phyloP scores from a whole-genome alignment of 2,329 filamentous ascomycete species.

The Leptographium galeiforme region DNA sequence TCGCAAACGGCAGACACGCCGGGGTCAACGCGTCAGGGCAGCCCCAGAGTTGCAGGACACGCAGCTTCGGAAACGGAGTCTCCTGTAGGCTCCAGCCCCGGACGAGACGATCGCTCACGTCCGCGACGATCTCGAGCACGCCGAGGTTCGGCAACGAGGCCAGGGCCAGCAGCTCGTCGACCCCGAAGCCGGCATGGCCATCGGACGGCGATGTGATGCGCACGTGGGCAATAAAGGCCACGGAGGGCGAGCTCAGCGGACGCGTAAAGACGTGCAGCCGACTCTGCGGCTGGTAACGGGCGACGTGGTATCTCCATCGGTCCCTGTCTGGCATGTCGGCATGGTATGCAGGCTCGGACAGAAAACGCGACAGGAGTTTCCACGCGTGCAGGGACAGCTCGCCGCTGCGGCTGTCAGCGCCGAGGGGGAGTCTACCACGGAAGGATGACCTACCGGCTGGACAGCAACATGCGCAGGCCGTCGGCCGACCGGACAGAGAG shows the following conservation, averaged over 20 bases:
- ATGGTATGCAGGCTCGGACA: neutral
- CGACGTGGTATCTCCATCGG: neutral
- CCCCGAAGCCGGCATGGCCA: slow-evolving; percentile 8
- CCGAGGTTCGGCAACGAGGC: slow-evolving; percentile 31
- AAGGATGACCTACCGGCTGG: neutral
- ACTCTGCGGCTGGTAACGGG: neutral
- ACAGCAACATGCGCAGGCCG: neutral
- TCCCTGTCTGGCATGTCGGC: neutral
- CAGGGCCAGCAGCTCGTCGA: slow-evolving; percentile 26
- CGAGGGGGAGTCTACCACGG: too few species aligned
- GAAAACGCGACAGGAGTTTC: neutral
- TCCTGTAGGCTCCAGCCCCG: slow-evolving; percentile 28
- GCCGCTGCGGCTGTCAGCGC: neutral
- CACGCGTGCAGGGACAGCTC: slow-evolving; percentile 2
- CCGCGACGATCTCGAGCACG: slow-evolving; percentile 27
- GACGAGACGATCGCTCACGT: slow-evolving; percentile 30
- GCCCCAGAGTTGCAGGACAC: slow-evolving; percentile 27
- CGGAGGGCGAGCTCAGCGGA: slow-evolving; percentile 1
- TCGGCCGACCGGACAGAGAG: neutral
- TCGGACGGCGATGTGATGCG: slow-evolving; percentile 9
- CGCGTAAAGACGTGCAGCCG: slow-evolving; percentile 2
- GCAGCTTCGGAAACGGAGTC: slow-evolving; percentile 31
- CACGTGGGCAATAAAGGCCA: slow-evolving; percentile 18
- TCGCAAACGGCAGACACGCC: slow-evolving; percentile 26
- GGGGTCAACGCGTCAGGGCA: slow-evolving; percentile 17